These are phyloP conservation scores for Spizellomyces punctatus DNA, from an alignment of 192 early-diverging fungal species.

Conservation along the genomic window DNA sequence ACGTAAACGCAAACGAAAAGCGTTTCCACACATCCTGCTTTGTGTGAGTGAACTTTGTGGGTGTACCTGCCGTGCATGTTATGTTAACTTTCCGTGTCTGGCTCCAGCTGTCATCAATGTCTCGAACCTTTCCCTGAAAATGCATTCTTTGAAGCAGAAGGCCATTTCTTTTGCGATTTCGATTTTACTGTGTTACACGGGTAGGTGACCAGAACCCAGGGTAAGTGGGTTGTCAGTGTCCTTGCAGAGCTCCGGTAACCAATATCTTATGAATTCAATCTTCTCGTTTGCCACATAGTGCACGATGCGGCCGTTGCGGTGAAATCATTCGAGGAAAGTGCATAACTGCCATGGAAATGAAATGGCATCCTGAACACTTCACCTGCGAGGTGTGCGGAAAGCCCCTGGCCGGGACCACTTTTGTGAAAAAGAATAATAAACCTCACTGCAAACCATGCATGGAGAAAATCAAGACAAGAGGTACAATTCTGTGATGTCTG, in stretches of 20 bases:
- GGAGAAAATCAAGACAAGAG: conserved; percentile 33
- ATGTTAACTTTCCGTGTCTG: background rate
- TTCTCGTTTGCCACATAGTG: conserved; percentile 27
- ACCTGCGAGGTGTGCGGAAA: conserved; percentile 44
- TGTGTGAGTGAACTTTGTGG: conserved; percentile 22
- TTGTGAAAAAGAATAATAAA: conserved; percentile 46
- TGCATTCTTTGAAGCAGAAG: conserved; percentile 41
- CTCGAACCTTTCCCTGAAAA: conserved; percentile 45
- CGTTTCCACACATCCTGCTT: conserved; percentile 36
- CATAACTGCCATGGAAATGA: conserved; percentile 48
- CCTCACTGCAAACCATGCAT: conserved; percentile 53
- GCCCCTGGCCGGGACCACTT: conserved; percentile 36
- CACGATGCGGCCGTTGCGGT: conserved; percentile 46
- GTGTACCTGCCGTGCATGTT: background rate
- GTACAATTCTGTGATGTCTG: background rate
- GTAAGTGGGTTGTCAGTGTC: background rate
- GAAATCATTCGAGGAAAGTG: conserved; percentile 48
- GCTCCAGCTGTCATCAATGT: conserved; percentile 45
- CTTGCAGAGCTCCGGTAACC: background rate
- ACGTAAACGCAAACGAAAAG: conserved; percentile 24
- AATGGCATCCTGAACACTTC: conserved; percentile 60
- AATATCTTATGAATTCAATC: background rate
- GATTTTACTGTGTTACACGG: conserved; percentile 44
- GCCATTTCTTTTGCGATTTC: conserved; percentile 42
- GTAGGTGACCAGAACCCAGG: conserved; percentile 12